These are phyloP conservation scores for Rhododendron ferrugineum DNA, from an alignment of 148 eudicot species.

Conservation along the genomic window DNA sequence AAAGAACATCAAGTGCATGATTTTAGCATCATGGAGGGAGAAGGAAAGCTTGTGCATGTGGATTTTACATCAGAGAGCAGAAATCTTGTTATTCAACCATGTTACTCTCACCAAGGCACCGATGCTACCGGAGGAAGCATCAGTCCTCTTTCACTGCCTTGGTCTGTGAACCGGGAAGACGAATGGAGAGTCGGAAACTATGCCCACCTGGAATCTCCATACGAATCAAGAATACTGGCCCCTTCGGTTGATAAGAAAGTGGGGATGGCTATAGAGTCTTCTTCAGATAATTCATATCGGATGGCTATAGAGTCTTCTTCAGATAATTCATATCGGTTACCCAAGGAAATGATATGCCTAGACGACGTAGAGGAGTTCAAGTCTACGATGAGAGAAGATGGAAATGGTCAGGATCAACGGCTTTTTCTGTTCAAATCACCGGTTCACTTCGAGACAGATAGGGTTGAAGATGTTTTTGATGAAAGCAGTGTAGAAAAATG, in stretches of 20 bases:
- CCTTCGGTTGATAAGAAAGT: neutral
- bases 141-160: slow-evolving; percentile 12
- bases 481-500: neutral
- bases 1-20: neutral
- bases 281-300: slow-evolving; percentile 22
- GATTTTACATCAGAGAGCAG: slow-evolving; percentile 1
- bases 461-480: neutral
- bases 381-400: slow-evolving; percentile 24
- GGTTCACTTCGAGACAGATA: neutral
- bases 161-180: neutral
- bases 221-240: neutral
- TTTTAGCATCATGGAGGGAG: slow-evolving; percentile 6
- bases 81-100: neutral
- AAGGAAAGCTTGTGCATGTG: neutral
- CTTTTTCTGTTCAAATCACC: slow-evolving; percentile 53
- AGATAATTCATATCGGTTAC: slow-evolving; percentile 17
- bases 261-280: slow-evolving; percentile 11
- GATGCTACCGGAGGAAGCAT: neutral
- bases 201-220: neutral
- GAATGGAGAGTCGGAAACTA: neutral
- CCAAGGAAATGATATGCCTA: slow-evolving; percentile 29
- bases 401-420: slow-evolving; percentile 37
- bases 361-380: slow-evolving; percentile 62
- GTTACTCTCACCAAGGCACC: neutral
- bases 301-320: slow-evolving; percentile 22